Evolutionary conservation across 441 rosid genomes (phyloP).

Genomic region (Erodium trifolium): DNA sequence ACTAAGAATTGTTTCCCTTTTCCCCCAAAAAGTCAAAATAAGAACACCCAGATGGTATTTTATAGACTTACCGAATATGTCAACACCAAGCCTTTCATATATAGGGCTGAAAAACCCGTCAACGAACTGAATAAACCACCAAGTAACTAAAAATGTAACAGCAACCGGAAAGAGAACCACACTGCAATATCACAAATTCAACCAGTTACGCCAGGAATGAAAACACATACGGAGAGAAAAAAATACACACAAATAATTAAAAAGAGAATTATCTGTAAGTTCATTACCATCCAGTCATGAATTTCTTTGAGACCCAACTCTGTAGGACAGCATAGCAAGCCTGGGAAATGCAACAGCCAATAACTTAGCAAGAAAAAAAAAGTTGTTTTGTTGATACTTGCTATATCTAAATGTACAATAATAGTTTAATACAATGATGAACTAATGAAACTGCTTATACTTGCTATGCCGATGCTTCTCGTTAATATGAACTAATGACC

Average conservation of each 20-base stretch:
- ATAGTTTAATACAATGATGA: neutral
- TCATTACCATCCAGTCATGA: conserved; percentile 81
- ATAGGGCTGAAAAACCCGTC: conserved; percentile 63
- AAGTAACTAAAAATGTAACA: conserved; percentile 52
- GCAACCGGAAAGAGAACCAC: conserved; percentile 65
- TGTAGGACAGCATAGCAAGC: conserved; percentile 78
- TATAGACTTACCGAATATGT: conserved; percentile 44
- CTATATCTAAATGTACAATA: neutral
- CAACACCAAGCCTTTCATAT: conserved; percentile 48
- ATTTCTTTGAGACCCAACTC: conserved; percentile 87
- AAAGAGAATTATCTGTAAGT: conserved; percentile 3
- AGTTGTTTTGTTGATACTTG: neutral
- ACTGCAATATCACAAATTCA: conserved; percentile 33
- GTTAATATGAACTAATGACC: neutral
- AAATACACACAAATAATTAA: neutral
- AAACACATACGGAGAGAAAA: neutral
- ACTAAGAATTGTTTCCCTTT: no score
- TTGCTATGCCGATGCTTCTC: neutral
- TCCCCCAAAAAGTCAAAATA: neutral
- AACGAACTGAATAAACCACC: conserved; percentile 59
- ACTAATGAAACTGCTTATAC: neutral
- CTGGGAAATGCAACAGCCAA: conserved; percentile 33
- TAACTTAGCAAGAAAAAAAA: neutral
- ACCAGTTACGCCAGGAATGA: conserved; percentile 10
- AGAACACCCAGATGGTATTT: neutral